Conservation (phyloP, 768 basidiomycete genomes). For the Lactarius hatsudake region DNA sequence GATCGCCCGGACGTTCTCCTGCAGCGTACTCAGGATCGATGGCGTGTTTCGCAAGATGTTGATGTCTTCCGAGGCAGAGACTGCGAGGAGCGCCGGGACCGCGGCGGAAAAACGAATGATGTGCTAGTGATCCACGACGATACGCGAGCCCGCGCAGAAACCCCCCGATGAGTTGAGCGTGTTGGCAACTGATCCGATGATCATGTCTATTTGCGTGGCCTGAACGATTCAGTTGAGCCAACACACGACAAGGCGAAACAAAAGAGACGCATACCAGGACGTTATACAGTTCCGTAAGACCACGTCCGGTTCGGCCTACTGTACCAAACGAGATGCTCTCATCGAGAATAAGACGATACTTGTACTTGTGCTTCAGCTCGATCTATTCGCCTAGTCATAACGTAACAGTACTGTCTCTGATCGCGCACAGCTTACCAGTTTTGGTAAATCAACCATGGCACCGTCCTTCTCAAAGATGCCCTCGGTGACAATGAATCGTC, state of each 20-base stretch:
- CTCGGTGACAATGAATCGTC: slow-evolving; percentile 94
- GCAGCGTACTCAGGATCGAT: slow-evolving; percentile 68
- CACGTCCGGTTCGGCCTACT: slow-evolving; percentile 50
- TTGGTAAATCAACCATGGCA: slow-evolving; percentile 86
- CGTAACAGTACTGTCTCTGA: neutral
- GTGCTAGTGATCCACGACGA: too few relatives aligned
- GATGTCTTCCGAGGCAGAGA: neutral
- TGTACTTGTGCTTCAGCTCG: slow-evolving; percentile 92
- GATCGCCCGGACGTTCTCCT: slow-evolving; percentile 76
- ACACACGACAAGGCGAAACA: neutral
- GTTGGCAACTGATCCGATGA: neutral
- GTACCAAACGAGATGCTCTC: slow-evolving; percentile 92
- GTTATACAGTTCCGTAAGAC: slow-evolving; percentile 39
- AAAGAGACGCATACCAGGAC: slow-evolving; percentile 66
- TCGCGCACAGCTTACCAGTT: slow-evolving; percentile 59
- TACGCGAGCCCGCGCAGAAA: neutral
- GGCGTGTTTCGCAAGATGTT: slow-evolving; percentile 70
- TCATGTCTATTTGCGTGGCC: neutral
- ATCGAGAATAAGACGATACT: slow-evolving; percentile 92
- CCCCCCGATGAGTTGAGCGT: neutral
- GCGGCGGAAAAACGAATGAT: too few relatives aligned
- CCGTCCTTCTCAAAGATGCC: slow-evolving; percentile 97
- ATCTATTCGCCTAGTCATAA: slow-evolving; percentile 50
- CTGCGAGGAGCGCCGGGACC: neutral
- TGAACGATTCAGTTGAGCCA: neutral